A percentile compares a stretch with the other conserved stretches of the same genome.
phyloP scores from a whole-genome alignment of 805 yeast species.

The Sungouiella thailandica region DNA sequence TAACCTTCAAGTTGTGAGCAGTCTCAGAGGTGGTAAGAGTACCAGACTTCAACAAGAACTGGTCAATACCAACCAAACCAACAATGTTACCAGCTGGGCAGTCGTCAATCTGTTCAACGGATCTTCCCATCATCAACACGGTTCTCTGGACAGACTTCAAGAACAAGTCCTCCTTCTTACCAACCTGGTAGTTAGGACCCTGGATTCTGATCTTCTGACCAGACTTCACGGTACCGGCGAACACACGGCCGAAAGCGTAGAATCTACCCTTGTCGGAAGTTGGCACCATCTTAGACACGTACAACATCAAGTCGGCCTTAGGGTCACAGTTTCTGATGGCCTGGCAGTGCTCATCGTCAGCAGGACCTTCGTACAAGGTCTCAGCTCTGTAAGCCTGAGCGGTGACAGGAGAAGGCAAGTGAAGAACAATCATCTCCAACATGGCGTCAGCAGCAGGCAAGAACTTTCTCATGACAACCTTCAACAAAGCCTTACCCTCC shows the following conservation, averaged over 20 bases:
- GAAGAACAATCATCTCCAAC: conserved; percentile 96
- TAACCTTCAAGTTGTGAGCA: conserved; percentile 99
- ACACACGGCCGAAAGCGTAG: conserved; percentile 99
- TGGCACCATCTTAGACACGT: conserved; percentile 99
- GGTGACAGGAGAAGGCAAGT: conserved; percentile 99
- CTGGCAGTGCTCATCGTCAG: conserved; percentile 81
- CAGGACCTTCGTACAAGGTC: conserved; percentile 98
- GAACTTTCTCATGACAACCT: conserved; percentile 99
- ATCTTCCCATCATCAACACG: conserved; percentile 99
- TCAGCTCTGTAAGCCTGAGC: conserved; percentile 99
- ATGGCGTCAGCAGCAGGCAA: conserved; percentile 99
- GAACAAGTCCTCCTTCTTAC: conserved; percentile 97
- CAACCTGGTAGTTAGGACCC: conserved; percentile 99
- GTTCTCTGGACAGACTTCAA: conserved; percentile 97
- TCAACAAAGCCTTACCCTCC: conserved; percentile 97
- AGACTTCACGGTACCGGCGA: conserved; percentile 98
- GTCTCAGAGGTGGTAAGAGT: conserved; percentile 94
- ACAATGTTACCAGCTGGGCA: conserved; percentile 99
- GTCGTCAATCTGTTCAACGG: conserved; percentile 96
- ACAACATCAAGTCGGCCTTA: conserved; percentile 94
- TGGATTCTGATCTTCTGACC: conserved; percentile 99
- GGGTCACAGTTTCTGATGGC: conserved; percentile 99
- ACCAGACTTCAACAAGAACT: conserved; percentile 99
- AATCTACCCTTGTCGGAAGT: conserved; percentile 99
- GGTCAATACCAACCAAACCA: conserved; percentile 99